Evolutionary conservation across 208 protist genomes (phyloP), one percentile per base, ranked within the genome.

Genomic region (Trypanosoma scelopori): DNA sequence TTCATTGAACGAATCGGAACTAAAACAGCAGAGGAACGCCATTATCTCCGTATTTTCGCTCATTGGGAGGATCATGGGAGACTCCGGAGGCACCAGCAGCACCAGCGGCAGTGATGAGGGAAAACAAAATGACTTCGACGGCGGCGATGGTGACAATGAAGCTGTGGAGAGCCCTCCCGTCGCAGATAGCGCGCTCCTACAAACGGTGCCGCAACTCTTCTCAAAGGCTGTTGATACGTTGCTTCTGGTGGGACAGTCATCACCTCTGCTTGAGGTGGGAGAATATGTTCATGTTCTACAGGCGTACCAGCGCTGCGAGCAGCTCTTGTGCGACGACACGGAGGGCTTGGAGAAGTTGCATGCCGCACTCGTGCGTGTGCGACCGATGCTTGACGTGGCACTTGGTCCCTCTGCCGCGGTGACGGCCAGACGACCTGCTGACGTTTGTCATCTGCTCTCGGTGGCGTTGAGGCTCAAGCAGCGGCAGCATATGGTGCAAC

Each of bases 31-130:
- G 22, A 63, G 80, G 0, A 72, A 58, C 1, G 81, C 79, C 13
- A 57, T 94, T 39, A 57, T 76, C 5, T 92, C 85, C 16, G 84
- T 86, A 7, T 85, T 92, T 60, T 53, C 22, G 28, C 82, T 94
- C 48, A 58, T 91, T 35, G 49, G 70, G 13, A 88, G 73, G 48
- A 7, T 89, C 20, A 27, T 84, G 16, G 64, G 71, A 18, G 42
- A n/a, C 39, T 30, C 18, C 16, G 41, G 49, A 16, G 16, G 43
- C 41, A 35, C 12, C 59, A 45, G 39, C 23, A n/a, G 37, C 37
- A 27, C 16, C 28, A 37, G 47, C 28, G 65, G 58, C 37, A 48
- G 11, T 41, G 27, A 55, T 49, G 69, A 55, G 18, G 37, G 2
- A 13, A 58, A 32, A 35, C 28, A 22, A 22, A 32, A 64, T 23